These are phyloP conservation scores for Sarocladiaceae sp. DNA, from an alignment of 2,329 filamentous ascomycete species.

Conservation along the genomic window DNA sequence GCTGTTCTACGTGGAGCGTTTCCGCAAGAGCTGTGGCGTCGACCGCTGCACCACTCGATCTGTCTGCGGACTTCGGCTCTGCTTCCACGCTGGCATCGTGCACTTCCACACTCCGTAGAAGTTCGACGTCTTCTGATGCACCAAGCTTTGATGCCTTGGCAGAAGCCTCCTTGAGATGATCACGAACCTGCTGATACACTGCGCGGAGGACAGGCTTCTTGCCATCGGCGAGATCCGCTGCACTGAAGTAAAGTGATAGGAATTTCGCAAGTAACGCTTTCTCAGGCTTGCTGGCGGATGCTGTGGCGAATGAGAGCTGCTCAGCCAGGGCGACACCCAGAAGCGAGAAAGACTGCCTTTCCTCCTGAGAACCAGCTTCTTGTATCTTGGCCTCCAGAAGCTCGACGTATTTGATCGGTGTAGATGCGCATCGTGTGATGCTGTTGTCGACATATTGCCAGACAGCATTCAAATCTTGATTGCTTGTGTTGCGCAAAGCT, in stretches of 20 bases:
- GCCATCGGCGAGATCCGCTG: constrained; percentile 46
- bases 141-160: constrained; percentile 18
- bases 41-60: constrained; percentile 16
- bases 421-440: constrained; percentile 63
- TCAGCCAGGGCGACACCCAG: constrained; percentile 66
- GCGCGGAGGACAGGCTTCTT: constrained; percentile 19
- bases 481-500: constrained; percentile 19
- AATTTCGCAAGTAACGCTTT: constrained; percentile 48
- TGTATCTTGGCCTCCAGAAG: constrained; percentile 47
- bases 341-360: constrained; percentile 42
- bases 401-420: constrained; percentile 79
- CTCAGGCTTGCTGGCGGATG: constrained; percentile 37
- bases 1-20: constrained; percentile 43
- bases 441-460: constrained; percentile 80
- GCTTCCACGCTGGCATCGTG: constrained; percentile 7
- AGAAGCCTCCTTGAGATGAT: constrained; percentile 21
- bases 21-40: constrained; percentile 41
- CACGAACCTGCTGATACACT: constrained; percentile 24
- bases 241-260: constrained; percentile 50
- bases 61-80: neutral
- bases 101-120: constrained; percentile 12
- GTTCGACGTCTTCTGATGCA: constrained; percentile 13
- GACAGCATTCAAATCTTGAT: constrained; percentile 13
- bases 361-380: constrained; percentile 1
- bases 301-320: constrained; percentile 66